Conservation (phyloP, 2,329 filamentous ascomycete genomes). For the Peltaster fructicola region DNA sequence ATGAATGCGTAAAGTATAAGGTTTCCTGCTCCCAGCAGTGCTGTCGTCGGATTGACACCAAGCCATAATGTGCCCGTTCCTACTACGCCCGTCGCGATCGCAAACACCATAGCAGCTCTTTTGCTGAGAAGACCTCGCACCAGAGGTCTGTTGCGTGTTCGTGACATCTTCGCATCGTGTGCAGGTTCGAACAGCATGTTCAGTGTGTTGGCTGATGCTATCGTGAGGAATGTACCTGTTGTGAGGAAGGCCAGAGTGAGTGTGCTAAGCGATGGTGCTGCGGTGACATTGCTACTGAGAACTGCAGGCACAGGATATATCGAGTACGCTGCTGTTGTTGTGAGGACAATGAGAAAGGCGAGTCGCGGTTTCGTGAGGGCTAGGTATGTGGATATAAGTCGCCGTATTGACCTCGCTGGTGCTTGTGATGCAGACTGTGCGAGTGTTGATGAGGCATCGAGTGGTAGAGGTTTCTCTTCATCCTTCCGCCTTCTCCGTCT, state of each 20-base stretch:
- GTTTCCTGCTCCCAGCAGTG: constrained; percentile 67
- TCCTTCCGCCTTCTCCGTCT: too few relatives aligned
- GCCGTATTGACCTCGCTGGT: constrained; percentile 39
- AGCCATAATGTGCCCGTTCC: constrained; percentile 64
- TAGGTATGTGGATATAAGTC: constrained; percentile 62
- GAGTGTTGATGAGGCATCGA: constrained; percentile 43
- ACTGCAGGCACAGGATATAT: constrained; percentile 84
- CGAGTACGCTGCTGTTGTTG: constrained; percentile 78
- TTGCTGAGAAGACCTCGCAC: constrained; percentile 63
- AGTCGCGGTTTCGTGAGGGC: constrained; percentile 91
- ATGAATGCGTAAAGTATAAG: constrained; percentile 78
- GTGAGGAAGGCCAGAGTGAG: constrained; percentile 87
- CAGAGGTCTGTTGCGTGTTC: constrained; percentile 80
- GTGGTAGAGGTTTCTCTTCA: constrained; percentile 25
- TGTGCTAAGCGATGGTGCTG: constrained; percentile 65
- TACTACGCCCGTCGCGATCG: constrained; percentile 47
- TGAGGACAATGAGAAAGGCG: constrained; percentile 77
- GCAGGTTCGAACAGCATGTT: constrained; percentile 94
- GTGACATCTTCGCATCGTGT: constrained; percentile 80
- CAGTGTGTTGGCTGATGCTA: constrained; percentile 79
- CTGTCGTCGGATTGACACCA: constrained; percentile 86
- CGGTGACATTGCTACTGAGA: constrained; percentile 49
- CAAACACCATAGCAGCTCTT: constrained; percentile 59
- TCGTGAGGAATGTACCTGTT: constrained; percentile 64
- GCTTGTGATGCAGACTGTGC: constrained; percentile 39